These are phyloP conservation scores for Straminergon stramineum DNA, from an alignment of 225 moss, liverwort and hornwort species.

Conservation along the genomic window DNA sequence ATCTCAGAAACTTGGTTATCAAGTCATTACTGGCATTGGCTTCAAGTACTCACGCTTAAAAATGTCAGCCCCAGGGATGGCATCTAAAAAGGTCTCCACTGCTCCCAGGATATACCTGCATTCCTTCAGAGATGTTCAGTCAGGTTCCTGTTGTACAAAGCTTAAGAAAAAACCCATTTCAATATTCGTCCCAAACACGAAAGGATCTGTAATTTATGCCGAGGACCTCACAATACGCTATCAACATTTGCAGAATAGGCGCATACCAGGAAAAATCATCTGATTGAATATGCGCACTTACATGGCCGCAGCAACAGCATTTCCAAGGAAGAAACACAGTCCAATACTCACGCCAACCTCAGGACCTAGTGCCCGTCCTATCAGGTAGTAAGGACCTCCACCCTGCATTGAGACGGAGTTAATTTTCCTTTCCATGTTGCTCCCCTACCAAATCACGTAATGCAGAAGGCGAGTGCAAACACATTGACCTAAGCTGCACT, in stretches of 20 bases:
- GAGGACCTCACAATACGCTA: neutral
- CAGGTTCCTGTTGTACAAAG: neutral
- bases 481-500: neutral
- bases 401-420: slow-evolving; percentile 49
- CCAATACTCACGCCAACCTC: slow-evolving; percentile 99
- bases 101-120: slow-evolving; percentile 88
- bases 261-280: neutral
- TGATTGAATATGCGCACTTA: slow-evolving; percentile 28
- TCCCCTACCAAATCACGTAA: neutral
- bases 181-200: neutral
- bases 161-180: neutral
- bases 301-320: slow-evolving; percentile 91
- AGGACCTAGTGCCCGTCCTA: slow-evolving; percentile 95
- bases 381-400: slow-evolving; percentile 94
- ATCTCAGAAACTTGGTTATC: neutral
- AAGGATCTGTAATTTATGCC: neutral
- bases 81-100: slow-evolving; percentile 92
- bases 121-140: neutral
- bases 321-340: slow-evolving; percentile 95
- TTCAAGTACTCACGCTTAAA: slow-evolving; percentile 62
- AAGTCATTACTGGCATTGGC: neutral
- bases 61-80: slow-evolving; percentile 82
- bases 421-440: neutral
- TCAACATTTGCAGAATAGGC: neutral
- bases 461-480: neutral